phyloP scores from a whole-genome alignment of 202 grass and related monocot species.

The Schoenoplectus tabernaemontani region DNA sequence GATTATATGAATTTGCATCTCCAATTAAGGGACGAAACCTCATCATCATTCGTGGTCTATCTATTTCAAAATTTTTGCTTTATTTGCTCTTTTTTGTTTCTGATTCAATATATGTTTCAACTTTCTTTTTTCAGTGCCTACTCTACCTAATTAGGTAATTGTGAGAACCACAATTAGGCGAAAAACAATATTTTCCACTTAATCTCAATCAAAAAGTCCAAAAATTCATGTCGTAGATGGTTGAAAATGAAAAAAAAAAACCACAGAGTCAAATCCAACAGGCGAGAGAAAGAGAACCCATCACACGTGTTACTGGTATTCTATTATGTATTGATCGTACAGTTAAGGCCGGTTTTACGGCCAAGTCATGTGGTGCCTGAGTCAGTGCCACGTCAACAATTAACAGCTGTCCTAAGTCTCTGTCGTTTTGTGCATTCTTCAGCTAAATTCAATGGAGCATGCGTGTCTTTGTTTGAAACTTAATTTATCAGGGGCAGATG shows the following conservation, averaged over 20 bases:
- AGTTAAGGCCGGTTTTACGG: neutral
- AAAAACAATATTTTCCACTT: neutral
- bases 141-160: neutral
- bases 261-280: neutral
- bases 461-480: neutral
- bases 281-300: neutral
- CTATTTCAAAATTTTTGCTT: too few relatives aligned
- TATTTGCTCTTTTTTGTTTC: too few relatives aligned
- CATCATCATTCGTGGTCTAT: too few relatives aligned
- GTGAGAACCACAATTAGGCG: neutral
- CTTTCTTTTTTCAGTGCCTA: neutral
- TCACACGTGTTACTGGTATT: neutral
- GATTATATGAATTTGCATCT: too few relatives aligned
- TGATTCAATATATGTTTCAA: too few relatives aligned
- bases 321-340: neutral
- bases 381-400: constrained; percentile 20
- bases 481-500: neutral
- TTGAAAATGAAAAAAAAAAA: neutral
- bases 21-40: too few relatives aligned
- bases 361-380: constrained; percentile 6
- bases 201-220: neutral
- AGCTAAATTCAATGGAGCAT: neutral
- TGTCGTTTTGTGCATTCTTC: constrained; percentile 21
- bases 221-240: neutral
- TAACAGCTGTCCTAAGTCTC: constrained; percentile 3